Conservation (phyloP, 1,139 yeast genomes). For the Pichia terricola region DNA sequence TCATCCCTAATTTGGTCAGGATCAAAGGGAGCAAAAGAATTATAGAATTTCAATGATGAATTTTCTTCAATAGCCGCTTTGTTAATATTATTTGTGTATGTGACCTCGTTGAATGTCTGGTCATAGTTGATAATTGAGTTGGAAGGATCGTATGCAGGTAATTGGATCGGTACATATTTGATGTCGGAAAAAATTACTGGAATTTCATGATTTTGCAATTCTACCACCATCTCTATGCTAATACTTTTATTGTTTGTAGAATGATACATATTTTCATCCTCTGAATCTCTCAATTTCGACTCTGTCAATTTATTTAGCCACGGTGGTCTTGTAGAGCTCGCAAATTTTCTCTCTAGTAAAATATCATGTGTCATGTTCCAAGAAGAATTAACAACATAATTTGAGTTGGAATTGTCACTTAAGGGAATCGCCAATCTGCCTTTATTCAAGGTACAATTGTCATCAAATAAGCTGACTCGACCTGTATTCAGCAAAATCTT, state of each 20-base stretch:
- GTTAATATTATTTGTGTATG: conserved; percentile 24
- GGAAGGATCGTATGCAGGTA: conserved; percentile 20
- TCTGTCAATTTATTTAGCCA: conserved; percentile 75
- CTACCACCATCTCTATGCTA: conserved; percentile 38
- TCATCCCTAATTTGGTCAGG: conserved; percentile 45
- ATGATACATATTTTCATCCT: no score
- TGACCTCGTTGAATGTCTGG: conserved; percentile 16
- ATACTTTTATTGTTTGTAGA: not conserved
- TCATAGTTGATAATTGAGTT: conserved; percentile 18
- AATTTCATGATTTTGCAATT: conserved; percentile 66
- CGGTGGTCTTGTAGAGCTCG: conserved; percentile 26
- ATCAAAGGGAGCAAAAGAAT: conserved; percentile 31
- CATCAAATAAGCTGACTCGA: conserved; percentile 49
- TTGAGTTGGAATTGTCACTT: not conserved
- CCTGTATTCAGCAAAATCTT: conserved; percentile 50
- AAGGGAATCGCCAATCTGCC: conserved; percentile 36
- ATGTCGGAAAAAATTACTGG: conserved; percentile 75
- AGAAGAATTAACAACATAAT: not conserved
- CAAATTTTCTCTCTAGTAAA: not conserved
- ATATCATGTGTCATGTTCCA: conserved; percentile 2
- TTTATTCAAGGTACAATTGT: conserved; percentile 36
- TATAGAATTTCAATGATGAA: conserved; percentile 1
- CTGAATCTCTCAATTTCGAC: conserved; percentile 37
- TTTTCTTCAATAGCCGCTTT: conserved; percentile 17
- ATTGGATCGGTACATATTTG: conserved; percentile 28